phyloP scores from a whole-genome alignment of 306 rosid genomes.

The Medicago arabica region DNA sequence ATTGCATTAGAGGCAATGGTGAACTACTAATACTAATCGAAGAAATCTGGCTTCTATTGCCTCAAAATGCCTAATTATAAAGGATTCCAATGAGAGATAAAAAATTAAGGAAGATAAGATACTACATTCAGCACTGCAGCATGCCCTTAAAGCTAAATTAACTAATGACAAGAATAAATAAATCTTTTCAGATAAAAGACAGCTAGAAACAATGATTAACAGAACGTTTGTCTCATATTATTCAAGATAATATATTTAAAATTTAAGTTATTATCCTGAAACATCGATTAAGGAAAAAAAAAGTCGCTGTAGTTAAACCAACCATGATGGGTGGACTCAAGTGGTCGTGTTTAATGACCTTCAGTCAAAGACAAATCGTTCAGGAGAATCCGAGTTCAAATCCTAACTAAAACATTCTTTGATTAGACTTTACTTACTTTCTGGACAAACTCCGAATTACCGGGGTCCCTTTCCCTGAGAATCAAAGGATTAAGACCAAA shows the following conservation, averaged over 20 bases:
- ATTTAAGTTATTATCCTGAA: too few relatives aligned
- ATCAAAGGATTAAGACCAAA: too few relatives aligned
- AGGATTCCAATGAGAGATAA: not conserved
- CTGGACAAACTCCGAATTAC: too few relatives aligned
- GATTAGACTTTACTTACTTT: too few relatives aligned
- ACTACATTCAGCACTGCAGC: not conserved
- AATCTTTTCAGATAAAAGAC: constrained; percentile 5
- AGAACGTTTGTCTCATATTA: not conserved
- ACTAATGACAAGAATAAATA: constrained; percentile 3
- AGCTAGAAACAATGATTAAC: constrained; percentile 3
- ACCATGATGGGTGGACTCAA: not conserved
- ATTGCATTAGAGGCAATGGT: too few relatives aligned
- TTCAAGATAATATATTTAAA: too few relatives aligned
- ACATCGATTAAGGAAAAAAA: not conserved
- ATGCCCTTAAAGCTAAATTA: constrained; percentile 5
- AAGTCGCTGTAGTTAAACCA: constrained; percentile 14
- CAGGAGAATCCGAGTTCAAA: too few relatives aligned
- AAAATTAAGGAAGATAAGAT: constrained; percentile 3
- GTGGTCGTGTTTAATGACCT: too few relatives aligned
- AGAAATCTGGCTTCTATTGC: constrained; percentile 94
- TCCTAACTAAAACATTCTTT: too few relatives aligned
- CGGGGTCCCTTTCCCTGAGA: too few relatives aligned
- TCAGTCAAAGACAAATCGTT: too few relatives aligned
- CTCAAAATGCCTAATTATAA: constrained; percentile 71
- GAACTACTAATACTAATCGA: too few relatives aligned